phyloP scores from a whole-genome alignment of 305 asterid species.

The Rubia balearica region DNA sequence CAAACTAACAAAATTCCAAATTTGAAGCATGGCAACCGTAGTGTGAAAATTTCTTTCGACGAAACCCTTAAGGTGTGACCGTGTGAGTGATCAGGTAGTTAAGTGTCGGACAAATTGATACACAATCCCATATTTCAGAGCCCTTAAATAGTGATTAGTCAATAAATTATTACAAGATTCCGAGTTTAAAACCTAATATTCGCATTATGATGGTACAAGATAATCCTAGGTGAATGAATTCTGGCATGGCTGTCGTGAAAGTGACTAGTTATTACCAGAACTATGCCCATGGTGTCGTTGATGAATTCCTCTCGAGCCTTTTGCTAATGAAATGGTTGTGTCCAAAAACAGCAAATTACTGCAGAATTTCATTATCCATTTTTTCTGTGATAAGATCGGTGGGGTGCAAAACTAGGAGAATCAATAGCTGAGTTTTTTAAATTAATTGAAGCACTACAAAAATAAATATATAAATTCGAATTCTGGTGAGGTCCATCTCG shows the following conservation, averaged over 20 bases:
- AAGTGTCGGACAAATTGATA: too few species aligned
- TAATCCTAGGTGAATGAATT: constrained; percentile 24
- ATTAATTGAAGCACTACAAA: constrained; percentile 2
- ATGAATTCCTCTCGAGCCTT: constrained; percentile 14
- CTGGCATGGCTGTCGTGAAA: constrained; percentile 46
- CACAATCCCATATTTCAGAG: too few species aligned
- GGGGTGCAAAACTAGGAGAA: constrained; percentile 2
- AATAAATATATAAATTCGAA: background rate
- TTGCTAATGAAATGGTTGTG: background rate
- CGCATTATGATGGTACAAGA: too few species aligned
- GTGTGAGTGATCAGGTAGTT: too few species aligned
- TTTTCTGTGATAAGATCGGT: background rate
- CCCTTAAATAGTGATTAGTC: too few species aligned
- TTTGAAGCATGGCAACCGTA: too few species aligned
- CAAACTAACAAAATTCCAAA: too few species aligned
- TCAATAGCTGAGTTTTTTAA: background rate
- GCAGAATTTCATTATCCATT: background rate
- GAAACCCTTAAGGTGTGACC: too few species aligned
- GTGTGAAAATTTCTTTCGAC: too few species aligned
- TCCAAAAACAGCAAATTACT: background rate
- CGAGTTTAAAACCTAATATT: too few species aligned
- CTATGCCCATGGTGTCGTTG: constrained; percentile 12
- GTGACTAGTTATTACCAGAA: constrained; percentile 34
- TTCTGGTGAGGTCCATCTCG: constrained; percentile 15
- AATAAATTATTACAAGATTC: too few species aligned